These are phyloP conservation scores for Phytophthora cactorum DNA, from an alignment of 352 stramenopile species.

Conservation along the genomic window DNA sequence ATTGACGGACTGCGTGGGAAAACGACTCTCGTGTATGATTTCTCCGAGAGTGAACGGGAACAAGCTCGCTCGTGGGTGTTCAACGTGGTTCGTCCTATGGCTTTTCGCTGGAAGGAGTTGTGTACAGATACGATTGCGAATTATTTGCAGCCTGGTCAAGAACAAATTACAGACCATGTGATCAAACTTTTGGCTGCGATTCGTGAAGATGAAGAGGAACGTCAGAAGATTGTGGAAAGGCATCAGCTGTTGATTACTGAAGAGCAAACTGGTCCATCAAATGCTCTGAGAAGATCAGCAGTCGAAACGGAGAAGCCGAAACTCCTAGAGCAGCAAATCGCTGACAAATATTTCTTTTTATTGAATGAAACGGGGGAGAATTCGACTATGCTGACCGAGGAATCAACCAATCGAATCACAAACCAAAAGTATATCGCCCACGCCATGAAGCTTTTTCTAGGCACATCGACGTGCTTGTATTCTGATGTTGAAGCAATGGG, in stretches of 20 bases:
- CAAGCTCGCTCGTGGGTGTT: conserved; percentile 25
- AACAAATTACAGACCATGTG: not conserved
- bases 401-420: conserved; percentile 22
- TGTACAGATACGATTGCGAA: conserved; percentile 50
- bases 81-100: conserved; percentile 42
- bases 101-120: conserved; percentile 53
- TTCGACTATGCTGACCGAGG: not conserved
- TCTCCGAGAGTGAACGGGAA: conserved; percentile 46
- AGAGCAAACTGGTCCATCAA: not conserved
- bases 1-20: conserved; percentile 55
- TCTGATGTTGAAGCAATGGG: conserved; percentile 38
- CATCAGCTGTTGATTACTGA: conserved; percentile 18
- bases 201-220: conserved; percentile 29
- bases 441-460: conserved; percentile 46
- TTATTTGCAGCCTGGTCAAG: conserved; percentile 19
- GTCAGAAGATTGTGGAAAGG: conserved; percentile 5
- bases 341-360: conserved; percentile 46
- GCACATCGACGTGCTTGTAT: conserved; percentile 38
- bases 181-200: conserved; percentile 31
- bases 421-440: conserved; percentile 59
- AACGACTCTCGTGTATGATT: conserved; percentile 63
- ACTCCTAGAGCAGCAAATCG: conserved; percentile 27
- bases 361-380: not conserved
- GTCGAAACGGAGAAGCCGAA: conserved; percentile 35
- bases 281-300: conserved; percentile 2